These are phyloP conservation scores for Neofusicoccum laricinum DNA, from an alignment of 2,329 filamentous ascomycete species.

Conservation along the genomic window DNA sequence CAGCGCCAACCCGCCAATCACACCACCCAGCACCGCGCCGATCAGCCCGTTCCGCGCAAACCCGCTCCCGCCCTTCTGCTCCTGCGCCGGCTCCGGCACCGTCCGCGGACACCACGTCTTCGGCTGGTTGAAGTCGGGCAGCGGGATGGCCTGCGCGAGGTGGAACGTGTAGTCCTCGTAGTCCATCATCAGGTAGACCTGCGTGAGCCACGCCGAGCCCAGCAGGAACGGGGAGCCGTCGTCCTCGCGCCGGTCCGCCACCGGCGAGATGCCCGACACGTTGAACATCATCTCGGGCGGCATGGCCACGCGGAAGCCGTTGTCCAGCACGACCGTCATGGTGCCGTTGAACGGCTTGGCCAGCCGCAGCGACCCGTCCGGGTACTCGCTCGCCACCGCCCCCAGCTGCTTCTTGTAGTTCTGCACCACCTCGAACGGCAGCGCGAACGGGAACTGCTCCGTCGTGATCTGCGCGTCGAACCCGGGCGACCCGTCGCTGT, in stretches of 20 bases:
- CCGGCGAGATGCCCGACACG: conserved; percentile 32
- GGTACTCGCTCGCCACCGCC: conserved; percentile 27
- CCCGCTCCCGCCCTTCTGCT: conserved; percentile 17
- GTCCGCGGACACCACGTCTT: conserved; percentile 39
- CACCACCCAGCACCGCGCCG: conserved; percentile 38
- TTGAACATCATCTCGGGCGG: conserved; percentile 38
- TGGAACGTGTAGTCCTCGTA: conserved; percentile 40
- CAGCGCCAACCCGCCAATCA: conserved; percentile 34
- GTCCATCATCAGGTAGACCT: conserved; percentile 45
- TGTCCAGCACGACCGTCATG: conserved; percentile 39
- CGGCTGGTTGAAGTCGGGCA: conserved; percentile 42
- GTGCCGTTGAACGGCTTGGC: conserved; percentile 37
- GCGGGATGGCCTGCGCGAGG: conserved; percentile 39
- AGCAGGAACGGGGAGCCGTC: conserved; percentile 35
- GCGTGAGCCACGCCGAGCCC: conserved; percentile 39
- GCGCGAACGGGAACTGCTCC: conserved; percentile 40
- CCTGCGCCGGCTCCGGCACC: conserved; percentile 24
- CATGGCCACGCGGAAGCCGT: conserved; percentile 40
- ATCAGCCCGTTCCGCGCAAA: conserved; percentile 36
- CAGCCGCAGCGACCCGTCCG: conserved; percentile 37
- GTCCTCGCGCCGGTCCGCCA: conserved; percentile 30
- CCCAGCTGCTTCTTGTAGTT: conserved; percentile 37
- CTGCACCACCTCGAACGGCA: conserved; percentile 40
- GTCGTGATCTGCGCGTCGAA: conserved; percentile 45
- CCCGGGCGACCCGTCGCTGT: conserved; percentile 20